A percentile compares a stretch with the other conserved stretches of the same genome.
phyloP scores from a whole-genome alignment of 1,284 basidiomycete genomes.

The Athelia sp. region DNA sequence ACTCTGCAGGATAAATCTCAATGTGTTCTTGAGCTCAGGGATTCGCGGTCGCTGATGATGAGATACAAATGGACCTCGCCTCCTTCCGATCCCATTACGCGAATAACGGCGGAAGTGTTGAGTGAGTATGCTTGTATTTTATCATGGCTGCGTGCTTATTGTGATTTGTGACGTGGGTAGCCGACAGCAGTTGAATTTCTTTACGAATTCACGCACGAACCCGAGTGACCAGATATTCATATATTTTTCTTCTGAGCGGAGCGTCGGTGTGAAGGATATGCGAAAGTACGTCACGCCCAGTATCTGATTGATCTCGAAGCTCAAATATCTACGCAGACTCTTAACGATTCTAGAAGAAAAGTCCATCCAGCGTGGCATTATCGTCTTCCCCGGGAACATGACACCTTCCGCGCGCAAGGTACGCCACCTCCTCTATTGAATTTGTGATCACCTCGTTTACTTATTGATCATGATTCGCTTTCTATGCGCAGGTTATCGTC shows the following conservation, averaged over 20 bases:
- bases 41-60: constrained; percentile 86
- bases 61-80: constrained; percentile 81
- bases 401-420: constrained; percentile 95
- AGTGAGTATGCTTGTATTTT: constrained; percentile 44
- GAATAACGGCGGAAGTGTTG: constrained; percentile 56
- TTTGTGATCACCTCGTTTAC: no score
- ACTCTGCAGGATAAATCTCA: constrained; percentile 12
- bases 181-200: constrained; percentile 85
- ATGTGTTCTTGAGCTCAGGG: constrained; percentile 51
- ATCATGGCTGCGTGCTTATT: constrained; percentile 6
- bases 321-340: constrained; percentile 48
- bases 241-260: constrained; percentile 90
- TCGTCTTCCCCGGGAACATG: constrained; percentile 96
- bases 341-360: constrained; percentile 87
- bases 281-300: constrained; percentile 88
- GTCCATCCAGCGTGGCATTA: constrained; percentile 86
- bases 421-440: no score
- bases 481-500: constrained; percentile 66
- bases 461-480: constrained; percentile 1
- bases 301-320: constrained; percentile 10
- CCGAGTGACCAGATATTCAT: constrained; percentile 85
- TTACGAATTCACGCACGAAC: constrained; percentile 68
- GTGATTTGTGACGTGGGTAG: constrained; percentile 36
- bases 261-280: constrained; percentile 94
- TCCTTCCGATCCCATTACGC: constrained; percentile 70